Evolutionary conservation across 768 basidiomycete species (phyloP), one percentile per base, ranked within the genome.

Genomic region (Podaxis sp.): DNA sequence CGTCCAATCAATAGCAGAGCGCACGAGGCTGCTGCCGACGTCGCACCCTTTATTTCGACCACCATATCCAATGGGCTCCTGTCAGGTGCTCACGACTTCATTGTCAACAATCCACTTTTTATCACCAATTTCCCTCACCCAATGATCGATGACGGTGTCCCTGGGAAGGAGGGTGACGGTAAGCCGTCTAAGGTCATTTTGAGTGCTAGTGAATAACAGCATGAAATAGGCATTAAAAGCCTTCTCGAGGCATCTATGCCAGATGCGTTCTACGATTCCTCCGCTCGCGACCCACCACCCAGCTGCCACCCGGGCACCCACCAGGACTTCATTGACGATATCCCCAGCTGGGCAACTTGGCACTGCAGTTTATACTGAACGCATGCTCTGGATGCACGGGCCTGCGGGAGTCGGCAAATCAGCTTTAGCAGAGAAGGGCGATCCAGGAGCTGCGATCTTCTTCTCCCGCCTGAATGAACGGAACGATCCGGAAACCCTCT

Each of bases 301-400:
- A 17, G 48, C 9, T 49, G 48, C 24, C 48, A 49, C 19, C 48
- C 2, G 6, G 48, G 48, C n/a, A 49, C 48, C 22, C 48, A 24
- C 19, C 3, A 6, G 48, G 48, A 1, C 22, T 49, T 22, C 48
- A 49, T 49, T 26, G 48, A 19, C 17, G 22, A 49, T 6, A 26
- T 49, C 19, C 9, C 7, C n/a, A 19, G 2, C n/a, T 49, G 48
- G 48, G 48, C n/a, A 22, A 9, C 24, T 13, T 19, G 15, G 48
- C 24, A 49, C 19, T 2, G n/a, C 48, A 19, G 48, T 9, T 19
- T 24, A 49, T 11, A 6, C 15, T 0, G 48, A 49, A 19, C 12
- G 24, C 15, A 49, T 59, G 9, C 40, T 36, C 26, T 59, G 57
- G 57, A 59, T 59, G 46, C 44, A 51, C 2, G 57, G 57, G 2